Evolutionary conservation across 805 yeast species (phyloP), one percentile per base, ranked within the genome.

Genomic region (Kodamaea hsintzibuensis): DNA sequence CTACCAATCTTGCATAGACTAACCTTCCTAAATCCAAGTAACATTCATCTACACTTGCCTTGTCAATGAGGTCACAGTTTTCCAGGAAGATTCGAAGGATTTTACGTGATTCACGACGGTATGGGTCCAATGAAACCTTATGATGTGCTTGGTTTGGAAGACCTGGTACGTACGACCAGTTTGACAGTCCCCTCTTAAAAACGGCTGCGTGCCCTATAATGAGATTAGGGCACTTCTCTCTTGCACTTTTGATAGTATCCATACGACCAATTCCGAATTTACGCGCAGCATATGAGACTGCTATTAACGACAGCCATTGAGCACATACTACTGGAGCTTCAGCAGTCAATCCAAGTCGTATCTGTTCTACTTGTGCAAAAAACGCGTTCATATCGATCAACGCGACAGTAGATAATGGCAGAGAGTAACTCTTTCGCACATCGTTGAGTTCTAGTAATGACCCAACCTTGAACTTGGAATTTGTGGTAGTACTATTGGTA

Each of bases 21-120:
- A 82, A 60, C 39, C 88, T 73, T 0, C 98, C 97, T 42, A 95
- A 68, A 70, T 95, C 98, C 60, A 95, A 59, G 65, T 88, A 95
- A 48, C 91, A 85, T 70, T 95, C 99, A 70, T 95, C 99, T 16
- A 92, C 95, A 70, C 98, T 91, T 0, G 97, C 98, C 71, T 92
- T 92, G 67, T 95, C 97, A 0, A 91, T 90, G 13, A 79, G 61
- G 54, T 83, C 86, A 64, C 93, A 89, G 55, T 78, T 75, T 7
- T 72, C 66, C 53, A 80, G 80, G 61, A 95, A 79, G 0, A 93
- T 72, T 37, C 82, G 75, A 64, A 91, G 76, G 55, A 95, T 85
- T 68, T 88, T 89, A 14, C 96, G 74, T 55, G 95, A 86, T 63
- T 91, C 97, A 55, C 96, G 71, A 55, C 99, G 77, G 64, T 93